Evolutionary conservation across 2,329 filamentous ascomycete genomes (phyloP).

Genomic region (Phialophora expanda): DNA sequence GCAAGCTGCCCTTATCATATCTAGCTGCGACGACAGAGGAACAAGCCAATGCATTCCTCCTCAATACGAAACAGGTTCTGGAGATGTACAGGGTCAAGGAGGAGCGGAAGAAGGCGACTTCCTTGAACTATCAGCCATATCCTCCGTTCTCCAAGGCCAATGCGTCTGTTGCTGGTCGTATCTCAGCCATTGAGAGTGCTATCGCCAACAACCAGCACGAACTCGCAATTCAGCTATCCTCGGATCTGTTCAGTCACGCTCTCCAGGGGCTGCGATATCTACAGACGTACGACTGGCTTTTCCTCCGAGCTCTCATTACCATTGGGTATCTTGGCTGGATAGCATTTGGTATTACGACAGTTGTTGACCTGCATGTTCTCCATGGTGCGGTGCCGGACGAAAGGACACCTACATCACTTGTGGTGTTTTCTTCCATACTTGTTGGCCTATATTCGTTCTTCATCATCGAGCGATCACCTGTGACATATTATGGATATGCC

Average conservation of each 20-base stretch:
- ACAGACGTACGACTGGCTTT: constrained; percentile 98
- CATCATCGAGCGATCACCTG: constrained; percentile 75
- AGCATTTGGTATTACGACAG: constrained; percentile 84
- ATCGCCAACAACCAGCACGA: constrained; percentile 72
- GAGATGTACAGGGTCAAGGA: constrained; percentile 98
- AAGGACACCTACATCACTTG: constrained; percentile 63
- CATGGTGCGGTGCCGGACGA: constrained; percentile 69
- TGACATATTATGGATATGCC: constrained; percentile 87
- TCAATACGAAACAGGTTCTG: constrained; percentile 83
- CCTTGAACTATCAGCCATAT: constrained; percentile 80
- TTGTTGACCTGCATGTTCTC: constrained; percentile 85
- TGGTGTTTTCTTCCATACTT: constrained; percentile 77
- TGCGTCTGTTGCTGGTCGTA: constrained; percentile 68
- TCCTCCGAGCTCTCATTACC: constrained; percentile 86
- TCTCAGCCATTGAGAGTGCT: constrained; percentile 69
- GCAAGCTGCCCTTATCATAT: constrained; percentile 84
- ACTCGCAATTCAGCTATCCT: constrained; percentile 78
- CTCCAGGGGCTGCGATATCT: constrained; percentile 88
- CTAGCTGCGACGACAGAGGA: constrained; percentile 72
- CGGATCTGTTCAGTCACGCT: constrained; percentile 74
- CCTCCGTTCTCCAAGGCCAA: constrained; percentile 68
- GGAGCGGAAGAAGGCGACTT: constrained; percentile 74
- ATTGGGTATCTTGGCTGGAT: constrained; percentile 95
- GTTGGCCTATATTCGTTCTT: constrained; percentile 78
- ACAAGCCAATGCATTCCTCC: constrained; percentile 82